These are phyloP conservation scores for Oenanthe javanica DNA, from an alignment of 140 eudicot species.

Conservation along the genomic window DNA sequence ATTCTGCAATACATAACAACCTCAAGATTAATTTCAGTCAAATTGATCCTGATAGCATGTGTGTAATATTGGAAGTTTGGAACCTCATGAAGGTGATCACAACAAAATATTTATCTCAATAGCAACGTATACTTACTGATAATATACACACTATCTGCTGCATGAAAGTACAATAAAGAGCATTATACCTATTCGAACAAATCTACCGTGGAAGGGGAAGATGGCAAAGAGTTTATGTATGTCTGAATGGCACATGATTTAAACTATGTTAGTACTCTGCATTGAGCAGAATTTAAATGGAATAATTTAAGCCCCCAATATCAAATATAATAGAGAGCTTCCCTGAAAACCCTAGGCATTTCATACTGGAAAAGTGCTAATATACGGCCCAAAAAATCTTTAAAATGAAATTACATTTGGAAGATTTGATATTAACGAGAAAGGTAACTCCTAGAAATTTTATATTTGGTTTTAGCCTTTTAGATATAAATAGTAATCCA, in stretches of 20 bases:
- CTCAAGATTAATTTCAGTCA: not conserved
- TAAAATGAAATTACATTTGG: not conserved
- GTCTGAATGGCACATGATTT: not conserved
- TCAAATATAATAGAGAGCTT: not conserved
- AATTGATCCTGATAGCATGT: not conserved
- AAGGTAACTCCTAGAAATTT: not conserved
- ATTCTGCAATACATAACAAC: slow-evolving; percentile 44
- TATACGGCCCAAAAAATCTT: not conserved
- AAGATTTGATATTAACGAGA: not conserved
- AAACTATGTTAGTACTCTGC: not conserved
- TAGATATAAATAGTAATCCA: not conserved
- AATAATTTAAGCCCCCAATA: not conserved
- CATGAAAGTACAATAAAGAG: not conserved
- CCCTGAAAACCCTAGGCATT: not conserved
- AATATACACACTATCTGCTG: not conserved
- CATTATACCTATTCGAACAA: not conserved
- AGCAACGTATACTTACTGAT: not conserved
- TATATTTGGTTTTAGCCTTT: not conserved
- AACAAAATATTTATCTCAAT: not conserved
- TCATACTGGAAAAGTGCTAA: not conserved
- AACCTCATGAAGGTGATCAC: not conserved
- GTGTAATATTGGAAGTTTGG: not conserved
- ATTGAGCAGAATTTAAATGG: not conserved
- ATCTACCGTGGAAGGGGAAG: not conserved
- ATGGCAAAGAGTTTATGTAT: not conserved